Base-by-base conservation (phyloP, 2,329 filamentous ascomycete species). In the Penicillium psychrosexuale region DNA sequence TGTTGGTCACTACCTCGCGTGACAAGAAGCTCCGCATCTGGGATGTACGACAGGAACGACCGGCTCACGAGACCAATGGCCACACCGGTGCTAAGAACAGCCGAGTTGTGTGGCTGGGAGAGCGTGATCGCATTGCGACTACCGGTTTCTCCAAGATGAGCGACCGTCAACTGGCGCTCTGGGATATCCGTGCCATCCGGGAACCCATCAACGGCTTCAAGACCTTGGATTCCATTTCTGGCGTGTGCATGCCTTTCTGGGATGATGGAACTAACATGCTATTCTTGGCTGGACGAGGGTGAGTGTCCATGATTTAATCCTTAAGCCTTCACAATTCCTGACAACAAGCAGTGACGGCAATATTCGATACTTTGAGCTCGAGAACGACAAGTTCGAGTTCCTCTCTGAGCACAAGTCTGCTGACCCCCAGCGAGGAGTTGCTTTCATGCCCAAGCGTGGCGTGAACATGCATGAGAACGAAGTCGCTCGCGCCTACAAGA, bases 171-270 rank as follows among this genome's bases (percentile, higher is more conserved):
- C 82, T 99, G 64, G 94, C 90, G 50, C 82, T 99, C 36, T 99
- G 94, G 94, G 94, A 99, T 78, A 86, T 91, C 45, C 89, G 92
- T 65, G 87, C 85, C 61, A 84, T 86, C 17, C 77, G 74, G 34
- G 88, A 95, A 67, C 94, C 94, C 46, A 88, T 97, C 66, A 91
- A 90, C 47, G 92, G 91, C 15, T 97, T 97, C 78, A 87, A 84
- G 66, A 89, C 89, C 64, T 83, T 99, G 46, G 94, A 99, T 76
- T 95, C 91, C 44, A 96, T 96, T 68, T 97, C 93, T 43, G 94
- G 94, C 72, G 92, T 99, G 57, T 96, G 91, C 82, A 97, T 99
- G 90, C 94, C 94, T 31, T 97, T 99, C 84, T 99, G 94, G 94
- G 94, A 99, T 72, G 93, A 97, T 58, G 91, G 92, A 58, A 96